Evolutionary conservation across 108 stramenopile genomes (phyloP).

Genomic region (Cyclotella distinguenda): DNA sequence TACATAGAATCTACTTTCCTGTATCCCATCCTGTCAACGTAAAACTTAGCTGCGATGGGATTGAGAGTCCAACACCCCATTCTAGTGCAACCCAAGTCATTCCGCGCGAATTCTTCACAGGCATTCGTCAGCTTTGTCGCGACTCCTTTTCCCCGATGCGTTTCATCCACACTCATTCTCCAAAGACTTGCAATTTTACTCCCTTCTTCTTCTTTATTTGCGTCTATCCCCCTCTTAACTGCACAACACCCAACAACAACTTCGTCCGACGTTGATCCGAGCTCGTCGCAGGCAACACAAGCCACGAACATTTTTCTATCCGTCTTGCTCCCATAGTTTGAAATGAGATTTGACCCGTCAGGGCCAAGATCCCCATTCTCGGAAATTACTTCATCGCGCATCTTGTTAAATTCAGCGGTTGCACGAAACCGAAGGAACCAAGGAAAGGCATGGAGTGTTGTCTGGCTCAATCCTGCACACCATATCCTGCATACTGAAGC

Average conservation of each 20-base stretch:
- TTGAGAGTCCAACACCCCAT: background rate
- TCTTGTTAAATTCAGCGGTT: constrained; percentile 1
- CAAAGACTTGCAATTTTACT: background rate
- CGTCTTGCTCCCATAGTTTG: background rate
- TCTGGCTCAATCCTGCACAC: constrained; percentile 1
- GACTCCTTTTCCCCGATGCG: background rate
- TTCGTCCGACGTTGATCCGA: no score
- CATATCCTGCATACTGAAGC: constrained; percentile 7
- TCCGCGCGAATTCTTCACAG: background rate
- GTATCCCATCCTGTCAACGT: background rate
- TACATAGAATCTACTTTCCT: background rate
- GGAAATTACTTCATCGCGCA: constrained; percentile 8
- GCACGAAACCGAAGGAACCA: constrained; percentile 1
- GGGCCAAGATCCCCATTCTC: constrained; percentile 9
- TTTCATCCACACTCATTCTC: background rate
- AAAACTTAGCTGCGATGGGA: background rate
- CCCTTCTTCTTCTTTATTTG: background rate
- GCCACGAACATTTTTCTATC: constrained; percentile 9
- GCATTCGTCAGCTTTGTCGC: background rate
- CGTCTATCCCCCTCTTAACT: constrained; percentile 11
- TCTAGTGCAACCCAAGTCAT: background rate
- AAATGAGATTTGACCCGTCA: constrained; percentile 3
- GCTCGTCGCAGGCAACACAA: background rate
- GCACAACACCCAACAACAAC: constrained; percentile 8
- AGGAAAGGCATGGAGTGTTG: constrained; percentile 5